Evolutionary conservation across 129 eudicot genomes (phyloP), one percentile per base, ranked within the genome.

Genomic region (Rutidosis leptorrhynchoides): DNA sequence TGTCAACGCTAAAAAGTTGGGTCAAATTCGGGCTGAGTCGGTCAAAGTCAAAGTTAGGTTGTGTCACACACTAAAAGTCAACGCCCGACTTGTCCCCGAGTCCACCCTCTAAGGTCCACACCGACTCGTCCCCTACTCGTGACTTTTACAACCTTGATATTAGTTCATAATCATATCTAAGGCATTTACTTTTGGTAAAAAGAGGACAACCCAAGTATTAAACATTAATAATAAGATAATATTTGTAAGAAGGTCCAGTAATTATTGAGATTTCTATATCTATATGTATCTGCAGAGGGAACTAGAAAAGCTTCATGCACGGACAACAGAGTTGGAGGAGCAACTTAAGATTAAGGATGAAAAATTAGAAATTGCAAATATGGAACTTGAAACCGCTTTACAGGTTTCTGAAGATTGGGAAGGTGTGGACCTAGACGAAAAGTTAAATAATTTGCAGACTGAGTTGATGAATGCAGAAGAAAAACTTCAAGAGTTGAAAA

Each of bases 401-500:
- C 65, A 29, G 23, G 65, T 59, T 59, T 20, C 20, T 15, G 65
- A 59, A 28, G 45, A 59, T n/a, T 43, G 4, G n/a, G 63, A 58
- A 5, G 7, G 32, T 12, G 27, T 58, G 17, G 22, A 59, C 43
- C 64, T 16, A 6, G 22, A 59, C 43, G 46, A 59, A 30, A 59
- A n/a, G 24, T 28, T 59, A 6, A 32, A 59, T 23, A 29, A 28
- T 29, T 17, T 16, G 9, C 23, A 29, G 45, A 59, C 43, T 7
- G 23, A 59, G 24, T n/a, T 59, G 5, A n/a, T 5, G n/a, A 14
- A 28, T 8, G 30, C 28, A 14, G 43, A 5, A 59, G 65, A 59
- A 28, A 22, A 29, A 59, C 65, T 59, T 59, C 46, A 30, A 32
- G 65, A 28, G n/a, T 28, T 59, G 65, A 59, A 59, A 59, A 17